Percentiles rank a stretch among this genome's conserved stretches.
Evolutionary conservation across 2,329 filamentous ascomycete genomes (phyloP).

Genomic region (Uncinocarpus reesii): DNA sequence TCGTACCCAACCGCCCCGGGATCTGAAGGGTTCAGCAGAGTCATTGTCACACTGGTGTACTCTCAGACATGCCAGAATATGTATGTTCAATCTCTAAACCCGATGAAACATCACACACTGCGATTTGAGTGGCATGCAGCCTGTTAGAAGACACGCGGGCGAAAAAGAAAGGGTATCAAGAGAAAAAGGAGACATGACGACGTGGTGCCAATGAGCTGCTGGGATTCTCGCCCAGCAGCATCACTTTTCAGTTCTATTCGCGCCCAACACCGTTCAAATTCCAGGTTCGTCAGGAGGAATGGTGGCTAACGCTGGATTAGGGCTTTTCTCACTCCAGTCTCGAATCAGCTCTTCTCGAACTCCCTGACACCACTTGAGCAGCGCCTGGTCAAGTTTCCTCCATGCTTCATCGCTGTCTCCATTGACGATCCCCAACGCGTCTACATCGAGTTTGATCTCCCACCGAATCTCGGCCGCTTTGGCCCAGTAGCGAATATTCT

Average conservation of each 20-base stretch:
- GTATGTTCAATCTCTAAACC: conserved; percentile 8
- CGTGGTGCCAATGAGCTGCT: conserved; percentile 17
- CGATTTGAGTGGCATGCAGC: conserved; percentile 12
- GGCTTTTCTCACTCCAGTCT: conserved; percentile 48
- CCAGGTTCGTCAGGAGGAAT: conserved; percentile 3
- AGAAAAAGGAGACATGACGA: conserved; percentile 8
- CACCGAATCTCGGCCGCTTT: conserved; percentile 92
- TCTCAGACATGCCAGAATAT: conserved; percentile 4
- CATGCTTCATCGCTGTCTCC: conserved; percentile 57
- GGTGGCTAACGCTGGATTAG: conserved; percentile 1
- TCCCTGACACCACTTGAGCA: conserved; percentile 71
- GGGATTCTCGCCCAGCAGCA: conserved; percentile 5
- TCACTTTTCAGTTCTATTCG: conserved; percentile 6
- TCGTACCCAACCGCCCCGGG: conserved; percentile 6
- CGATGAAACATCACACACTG: conserved; percentile 8
- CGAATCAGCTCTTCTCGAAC: conserved; percentile 73
- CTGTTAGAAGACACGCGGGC: conserved; percentile 3
- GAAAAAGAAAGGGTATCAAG: conserved; percentile 18
- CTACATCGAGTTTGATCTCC: conserved; percentile 72
- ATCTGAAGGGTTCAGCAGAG: not conserved
- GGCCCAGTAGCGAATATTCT: conserved; percentile 91
- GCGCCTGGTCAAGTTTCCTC: conserved; percentile 70
- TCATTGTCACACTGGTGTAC: conserved; percentile 1
- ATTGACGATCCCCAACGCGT: conserved; percentile 78
- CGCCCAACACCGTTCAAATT: conserved; percentile 3